phyloP scores from a whole-genome alignment of 2,329 filamentous ascomycete genomes.

The Aphanoascus verrucosus region DNA sequence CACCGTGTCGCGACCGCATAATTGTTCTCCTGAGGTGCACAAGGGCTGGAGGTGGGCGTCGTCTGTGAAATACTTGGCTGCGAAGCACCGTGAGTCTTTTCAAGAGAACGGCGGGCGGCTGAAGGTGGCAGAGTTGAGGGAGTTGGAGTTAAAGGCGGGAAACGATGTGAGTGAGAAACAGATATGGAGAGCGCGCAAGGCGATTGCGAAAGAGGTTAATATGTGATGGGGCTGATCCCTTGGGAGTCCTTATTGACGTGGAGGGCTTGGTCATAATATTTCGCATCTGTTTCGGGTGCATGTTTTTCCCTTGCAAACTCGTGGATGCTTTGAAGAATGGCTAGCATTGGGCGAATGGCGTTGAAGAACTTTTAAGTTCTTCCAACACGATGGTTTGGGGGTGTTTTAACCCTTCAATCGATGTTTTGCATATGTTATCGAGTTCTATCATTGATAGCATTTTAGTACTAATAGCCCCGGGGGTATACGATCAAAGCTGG shows the following conservation, averaged over 20 bases:
- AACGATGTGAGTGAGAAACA: constrained; percentile 9
- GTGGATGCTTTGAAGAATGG: no score
- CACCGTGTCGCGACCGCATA: constrained; percentile 8
- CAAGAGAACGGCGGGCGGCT: constrained; percentile 1
- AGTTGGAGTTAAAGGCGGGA: constrained; percentile 7
- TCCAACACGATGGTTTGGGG: no score
- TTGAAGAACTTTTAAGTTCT: no score
- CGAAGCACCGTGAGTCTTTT: constrained; percentile 6
- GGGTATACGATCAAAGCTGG: no score
- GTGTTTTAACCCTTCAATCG: no score
- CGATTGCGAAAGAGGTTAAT: constrained; percentile 1
- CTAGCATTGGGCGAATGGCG: no score
- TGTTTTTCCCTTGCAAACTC: no score
- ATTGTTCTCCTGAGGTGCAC: constrained; percentile 8
- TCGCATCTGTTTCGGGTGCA: no score
- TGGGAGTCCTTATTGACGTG: neutral
- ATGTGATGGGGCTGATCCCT: neutral
- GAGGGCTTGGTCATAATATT: no score
- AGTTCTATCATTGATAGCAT: no score
- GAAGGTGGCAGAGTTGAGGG: constrained; percentile 5
- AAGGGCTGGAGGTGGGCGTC: constrained; percentile 9
- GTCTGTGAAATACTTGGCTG: constrained; percentile 8
- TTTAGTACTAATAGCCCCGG: no score
- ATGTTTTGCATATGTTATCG: no score
- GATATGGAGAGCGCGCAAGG: constrained; percentile 9